Evolutionary conservation across 2,329 filamentous ascomycete genomes (phyloP).

Genomic region (Hypoxylon sp.): DNA sequence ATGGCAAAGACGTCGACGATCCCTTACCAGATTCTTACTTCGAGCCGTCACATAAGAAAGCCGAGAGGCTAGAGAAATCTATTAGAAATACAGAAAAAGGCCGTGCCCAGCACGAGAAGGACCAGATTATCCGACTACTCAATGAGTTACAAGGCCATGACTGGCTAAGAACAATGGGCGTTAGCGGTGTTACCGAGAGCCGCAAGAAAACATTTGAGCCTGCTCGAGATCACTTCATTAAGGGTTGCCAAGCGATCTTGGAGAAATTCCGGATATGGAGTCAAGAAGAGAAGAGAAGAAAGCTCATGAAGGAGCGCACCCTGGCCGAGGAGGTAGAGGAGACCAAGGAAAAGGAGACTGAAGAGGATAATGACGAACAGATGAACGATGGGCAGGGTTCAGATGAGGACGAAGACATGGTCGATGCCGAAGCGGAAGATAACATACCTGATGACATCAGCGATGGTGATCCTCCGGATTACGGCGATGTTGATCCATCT

Average conservation of each 20-base stretch:
- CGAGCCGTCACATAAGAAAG: slow-evolving; percentile 68
- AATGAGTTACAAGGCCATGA: slow-evolving; percentile 91
- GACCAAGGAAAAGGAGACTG: slow-evolving; percentile 41
- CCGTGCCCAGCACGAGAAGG: slow-evolving; percentile 75
- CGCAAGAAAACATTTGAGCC: slow-evolving; percentile 89
- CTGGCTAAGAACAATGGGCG: slow-evolving; percentile 92
- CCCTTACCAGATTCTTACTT: slow-evolving; percentile 69
- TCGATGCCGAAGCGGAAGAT: slow-evolving; percentile 44
- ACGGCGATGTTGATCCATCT: slow-evolving; percentile 77
- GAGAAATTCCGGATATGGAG: slow-evolving; percentile 92
- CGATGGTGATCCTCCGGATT: slow-evolving; percentile 70
- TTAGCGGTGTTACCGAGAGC: slow-evolving; percentile 85
- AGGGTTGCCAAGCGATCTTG: slow-evolving; percentile 83
- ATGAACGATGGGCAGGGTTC: slow-evolving; percentile 50
- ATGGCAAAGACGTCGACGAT: slow-evolving; percentile 62
- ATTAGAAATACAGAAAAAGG: slow-evolving; percentile 75
- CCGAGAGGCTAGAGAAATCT: slow-evolving; percentile 71
- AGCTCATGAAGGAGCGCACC: slow-evolving; percentile 79
- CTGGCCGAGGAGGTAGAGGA: slow-evolving; percentile 60
- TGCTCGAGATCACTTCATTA: slow-evolving; percentile 86
- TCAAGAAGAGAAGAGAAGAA: slow-evolving; percentile 87
- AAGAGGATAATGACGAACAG: slow-evolving; percentile 48
- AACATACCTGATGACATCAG: slow-evolving; percentile 53
- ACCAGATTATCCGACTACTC: slow-evolving; percentile 74
- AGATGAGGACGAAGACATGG: slow-evolving; percentile 49